A percentile compares a stretch with the other conserved stretches of the same genome.
phyloP scores from a whole-genome alignment of 2,329 filamentous ascomycete species.

The Aspergillus phoenicis region DNA sequence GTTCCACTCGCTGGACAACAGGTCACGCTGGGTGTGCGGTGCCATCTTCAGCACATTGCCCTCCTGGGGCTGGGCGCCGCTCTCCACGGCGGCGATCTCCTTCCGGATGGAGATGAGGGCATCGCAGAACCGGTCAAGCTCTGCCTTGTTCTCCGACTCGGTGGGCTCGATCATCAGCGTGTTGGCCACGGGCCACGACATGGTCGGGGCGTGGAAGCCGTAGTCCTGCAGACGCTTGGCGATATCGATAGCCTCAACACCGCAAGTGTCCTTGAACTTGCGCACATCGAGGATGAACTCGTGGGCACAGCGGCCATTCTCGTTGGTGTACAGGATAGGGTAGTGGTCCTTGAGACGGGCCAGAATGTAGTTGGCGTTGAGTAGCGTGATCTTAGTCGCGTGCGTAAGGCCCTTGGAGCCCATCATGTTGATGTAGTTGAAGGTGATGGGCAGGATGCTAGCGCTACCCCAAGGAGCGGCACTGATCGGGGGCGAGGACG shows the following conservation, averaged over 20 bases:
- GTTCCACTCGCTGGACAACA: conserved; percentile 76
- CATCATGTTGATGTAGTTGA: conserved; percentile 96
- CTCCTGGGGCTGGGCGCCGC: conserved; percentile 72
- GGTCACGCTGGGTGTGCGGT: conserved; percentile 81
- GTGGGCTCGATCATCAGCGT: conserved; percentile 98
- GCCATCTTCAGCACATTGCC: conserved; percentile 86
- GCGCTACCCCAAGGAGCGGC: conserved; percentile 86
- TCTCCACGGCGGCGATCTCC: conserved; percentile 83
- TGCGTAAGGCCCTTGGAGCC: conserved; percentile 78
- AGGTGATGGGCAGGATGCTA: conserved; percentile 90
- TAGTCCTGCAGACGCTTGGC: conserved; percentile 97
- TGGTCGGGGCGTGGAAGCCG: conserved; percentile 94
- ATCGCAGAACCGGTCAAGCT: conserved; percentile 91
- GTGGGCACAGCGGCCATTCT: conserved; percentile 84
- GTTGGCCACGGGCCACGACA: conserved; percentile 94
- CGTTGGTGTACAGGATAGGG: conserved; percentile 90
- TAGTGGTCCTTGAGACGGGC: conserved; percentile 84
- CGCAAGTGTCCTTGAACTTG: conserved; percentile 77
- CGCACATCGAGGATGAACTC: conserved; percentile 95
- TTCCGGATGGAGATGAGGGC: conserved; percentile 82
- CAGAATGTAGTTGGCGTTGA: conserved; percentile 97
- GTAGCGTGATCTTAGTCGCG: conserved; percentile 87
- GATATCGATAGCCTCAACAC: conserved; percentile 89
- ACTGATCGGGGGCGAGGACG: conserved; percentile 69
- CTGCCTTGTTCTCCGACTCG: conserved; percentile 86